phyloP scores from a whole-genome alignment of 1,139 yeast species.

The Hansenula lynferdii region DNA sequence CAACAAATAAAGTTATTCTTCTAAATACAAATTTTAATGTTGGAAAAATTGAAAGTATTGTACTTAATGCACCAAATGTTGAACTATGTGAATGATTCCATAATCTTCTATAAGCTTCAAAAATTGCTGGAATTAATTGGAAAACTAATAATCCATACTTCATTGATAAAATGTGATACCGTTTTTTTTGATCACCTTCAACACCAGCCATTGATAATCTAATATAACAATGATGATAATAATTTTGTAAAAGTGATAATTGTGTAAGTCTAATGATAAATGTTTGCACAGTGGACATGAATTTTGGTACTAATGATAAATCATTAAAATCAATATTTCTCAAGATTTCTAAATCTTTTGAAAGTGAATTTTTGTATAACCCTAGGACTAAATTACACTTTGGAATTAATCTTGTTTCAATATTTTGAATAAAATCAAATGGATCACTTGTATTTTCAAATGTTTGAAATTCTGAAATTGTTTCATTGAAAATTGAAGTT shows the following conservation, averaged over 20 bases:
- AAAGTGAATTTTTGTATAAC: neutral
- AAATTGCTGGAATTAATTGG: neutral
- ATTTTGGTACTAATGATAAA: neutral
- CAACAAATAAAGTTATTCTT: conserved; percentile 1
- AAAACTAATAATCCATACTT: conserved; percentile 1
- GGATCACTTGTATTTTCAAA: neutral
- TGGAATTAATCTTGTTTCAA: neutral
- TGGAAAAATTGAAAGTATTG: neutral
- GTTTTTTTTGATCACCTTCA: neutral
- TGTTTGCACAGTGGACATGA: neutral
- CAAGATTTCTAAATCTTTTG: neutral
- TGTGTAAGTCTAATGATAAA: neutral
- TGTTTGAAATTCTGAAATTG: neutral
- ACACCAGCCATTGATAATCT: neutral
- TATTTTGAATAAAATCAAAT: neutral
- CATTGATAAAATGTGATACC: neutral
- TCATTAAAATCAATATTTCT: neutral
- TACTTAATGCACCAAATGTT: neutral
- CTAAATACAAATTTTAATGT: neutral
- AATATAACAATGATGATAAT: neutral
- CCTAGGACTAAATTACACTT: neutral
- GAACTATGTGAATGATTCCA: conserved; percentile 1
- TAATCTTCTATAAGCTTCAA: neutral
- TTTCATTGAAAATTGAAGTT: neutral
- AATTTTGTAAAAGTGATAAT: neutral